Conservation (phyloP, 169 alveolate species). For the Theileria parva region DNA sequence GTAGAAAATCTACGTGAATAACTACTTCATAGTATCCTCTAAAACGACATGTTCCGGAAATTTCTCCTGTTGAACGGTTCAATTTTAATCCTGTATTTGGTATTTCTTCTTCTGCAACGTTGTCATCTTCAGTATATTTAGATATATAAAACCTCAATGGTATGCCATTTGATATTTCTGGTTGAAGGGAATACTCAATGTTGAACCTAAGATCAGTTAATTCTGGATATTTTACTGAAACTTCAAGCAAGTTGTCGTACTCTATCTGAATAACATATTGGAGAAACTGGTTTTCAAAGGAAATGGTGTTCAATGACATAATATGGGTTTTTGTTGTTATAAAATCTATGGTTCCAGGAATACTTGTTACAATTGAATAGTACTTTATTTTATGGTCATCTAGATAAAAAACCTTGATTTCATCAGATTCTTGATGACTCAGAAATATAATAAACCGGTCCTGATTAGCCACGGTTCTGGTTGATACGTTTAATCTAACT, state of each 20-base stretch:
- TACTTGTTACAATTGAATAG: slow-evolving; percentile 15
- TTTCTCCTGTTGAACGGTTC: slow-evolving; percentile 31
- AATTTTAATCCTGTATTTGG: slow-evolving; percentile 20
- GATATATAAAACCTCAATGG: background rate
- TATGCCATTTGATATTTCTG: background rate
- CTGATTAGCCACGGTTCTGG: background rate
- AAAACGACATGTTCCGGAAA: slow-evolving; percentile 18
- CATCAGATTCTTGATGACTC: slow-evolving; percentile 6
- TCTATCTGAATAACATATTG: slow-evolving; percentile 37
- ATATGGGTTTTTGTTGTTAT: slow-evolving; percentile 3
- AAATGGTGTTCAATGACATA: slow-evolving; percentile 17
- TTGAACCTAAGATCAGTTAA: slow-evolving; percentile 14
- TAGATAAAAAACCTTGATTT: slow-evolving; percentile 10
- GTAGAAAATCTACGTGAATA: slow-evolving; percentile 16
- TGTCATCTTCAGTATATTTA: background rate
- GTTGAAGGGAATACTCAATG: slow-evolving; percentile 23
- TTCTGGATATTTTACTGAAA: slow-evolving; percentile 14
- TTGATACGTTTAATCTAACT: slow-evolving; percentile 8
- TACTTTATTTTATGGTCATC: background rate
- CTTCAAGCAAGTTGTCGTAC: slow-evolving; percentile 4
- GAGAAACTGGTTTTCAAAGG: slow-evolving; percentile 27
- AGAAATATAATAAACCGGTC: background rate
- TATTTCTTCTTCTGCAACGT: background rate
- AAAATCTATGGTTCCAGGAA: slow-evolving; percentile 35
- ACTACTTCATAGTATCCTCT: slow-evolving; percentile 1